Evolutionary conservation across 345 rosid species (phyloP).

Genomic region (Chamaenerion angustifolium): DNA sequence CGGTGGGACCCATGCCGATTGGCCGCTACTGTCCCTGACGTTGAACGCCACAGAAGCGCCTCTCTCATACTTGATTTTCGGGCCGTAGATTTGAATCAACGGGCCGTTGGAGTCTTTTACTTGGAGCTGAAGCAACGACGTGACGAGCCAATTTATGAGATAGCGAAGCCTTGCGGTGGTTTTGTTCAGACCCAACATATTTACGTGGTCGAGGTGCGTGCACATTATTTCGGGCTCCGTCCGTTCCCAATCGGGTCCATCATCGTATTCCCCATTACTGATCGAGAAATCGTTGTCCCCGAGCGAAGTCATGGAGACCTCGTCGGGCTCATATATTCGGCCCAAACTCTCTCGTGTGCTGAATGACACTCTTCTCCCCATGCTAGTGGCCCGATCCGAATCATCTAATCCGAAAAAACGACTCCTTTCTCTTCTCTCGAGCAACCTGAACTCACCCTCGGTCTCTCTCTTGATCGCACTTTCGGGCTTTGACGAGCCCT

Average conservation of each 20-base stretch:
- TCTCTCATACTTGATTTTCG: slow-evolving; percentile 60
- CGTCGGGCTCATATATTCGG: slow-evolving; percentile 35
- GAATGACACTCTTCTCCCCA: slow-evolving; percentile 31
- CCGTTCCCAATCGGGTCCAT: slow-evolving; percentile 54
- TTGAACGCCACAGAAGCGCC: slow-evolving; percentile 61
- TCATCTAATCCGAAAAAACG: slow-evolving; percentile 35
- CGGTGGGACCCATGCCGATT: slow-evolving; percentile 33
- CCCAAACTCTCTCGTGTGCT: slow-evolving; percentile 23
- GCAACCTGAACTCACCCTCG: slow-evolving; percentile 52
- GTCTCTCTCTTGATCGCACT: slow-evolving; percentile 62
- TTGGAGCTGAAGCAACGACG: slow-evolving; percentile 67
- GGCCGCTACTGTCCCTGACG: slow-evolving; percentile 20
- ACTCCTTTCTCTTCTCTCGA: slow-evolving; percentile 44
- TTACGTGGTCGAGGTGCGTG: slow-evolving; percentile 63
- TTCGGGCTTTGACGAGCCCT: slow-evolving; percentile 15
- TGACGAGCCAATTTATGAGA: slow-evolving; percentile 75
- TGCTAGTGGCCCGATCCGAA: slow-evolving; percentile 28
- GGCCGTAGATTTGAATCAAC: slow-evolving; percentile 58
- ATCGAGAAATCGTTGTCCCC: slow-evolving; percentile 33
- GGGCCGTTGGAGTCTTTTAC: slow-evolving; percentile 22
- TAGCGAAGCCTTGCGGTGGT: slow-evolving; percentile 59
- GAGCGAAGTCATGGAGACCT: slow-evolving; percentile 36
- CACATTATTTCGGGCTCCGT: slow-evolving; percentile 70
- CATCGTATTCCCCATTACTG: slow-evolving; percentile 39
- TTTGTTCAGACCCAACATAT: slow-evolving; percentile 66